Evolutionary conservation across 2,329 filamentous ascomycete genomes (phyloP), one percentile per base, ranked within the genome.

Genomic region (Talaromyces sp.): DNA sequence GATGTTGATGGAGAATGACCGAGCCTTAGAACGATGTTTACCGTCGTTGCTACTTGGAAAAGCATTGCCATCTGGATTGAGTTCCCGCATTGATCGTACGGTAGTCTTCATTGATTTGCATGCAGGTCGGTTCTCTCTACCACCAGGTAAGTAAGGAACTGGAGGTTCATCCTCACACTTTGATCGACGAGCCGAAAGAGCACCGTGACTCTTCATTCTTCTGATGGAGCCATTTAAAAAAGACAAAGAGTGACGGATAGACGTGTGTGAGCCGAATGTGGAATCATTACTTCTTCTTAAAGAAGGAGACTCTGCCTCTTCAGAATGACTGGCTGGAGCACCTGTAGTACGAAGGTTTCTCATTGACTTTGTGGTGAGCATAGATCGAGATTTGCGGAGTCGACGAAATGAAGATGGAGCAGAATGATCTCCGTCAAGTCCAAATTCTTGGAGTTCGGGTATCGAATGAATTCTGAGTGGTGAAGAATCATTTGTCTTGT

Each of bases 321-420:
- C 21, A 66, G 58, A 6, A 61, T 39, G 35, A 64, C 67, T 56
- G 69, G 65, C 67, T 56, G 69, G 64, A 25, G 64, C 16, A 5
- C 64, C 57, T 23, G 68, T 69, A 4, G 72, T 69, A 16, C 71
- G 64, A 35, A 73, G 70, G 37, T 72, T 74, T 58, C 74, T 71
- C 1, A 78, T 74, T 7, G 75, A 75, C 55, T 73, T 71, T 1
- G 78, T 75, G 6, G 74, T 74, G 61, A 80, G 79, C 78, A 81
- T 79, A n/a, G 80, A 82, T 63, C 75, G 79, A 7, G 80, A 73
- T 65, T 78, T 81, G 35, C 77, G 77, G 33, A 82, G 71, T 58
- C 73, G 77, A 25, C 79, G 75, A 64, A 80, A 81, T 1, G 80
- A 81, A 4, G 80, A 82, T 28, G 79, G 79, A 50, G 73, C 65